Conservation (phyloP, 352 stramenopile genomes). For the Globisporangium barbulae region DNA sequence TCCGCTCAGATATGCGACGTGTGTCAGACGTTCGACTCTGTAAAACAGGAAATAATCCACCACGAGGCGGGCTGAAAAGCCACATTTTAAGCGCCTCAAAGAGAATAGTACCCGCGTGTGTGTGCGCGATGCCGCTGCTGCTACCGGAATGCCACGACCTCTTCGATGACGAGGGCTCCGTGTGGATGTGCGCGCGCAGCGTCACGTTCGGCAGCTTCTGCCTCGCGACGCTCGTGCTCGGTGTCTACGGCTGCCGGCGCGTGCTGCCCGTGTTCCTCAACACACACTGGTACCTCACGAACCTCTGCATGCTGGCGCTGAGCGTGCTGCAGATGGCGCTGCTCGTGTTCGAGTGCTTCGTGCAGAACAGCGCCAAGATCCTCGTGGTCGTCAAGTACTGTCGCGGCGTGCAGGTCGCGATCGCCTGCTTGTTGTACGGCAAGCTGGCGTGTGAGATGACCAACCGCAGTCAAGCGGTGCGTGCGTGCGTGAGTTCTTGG, state of each 20-base stretch:
- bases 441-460: slow-evolving; percentile 63
- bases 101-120: neutral
- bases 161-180: slow-evolving; percentile 23
- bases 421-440: slow-evolving; percentile 68
- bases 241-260: slow-evolving; percentile 38
- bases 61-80: neutral
- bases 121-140: slow-evolving; percentile 19
- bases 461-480: slow-evolving; percentile 35
- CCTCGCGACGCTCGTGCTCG: slow-evolving; percentile 43
- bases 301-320: slow-evolving; percentile 59
- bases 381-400: slow-evolving; percentile 75
- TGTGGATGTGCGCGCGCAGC: slow-evolving; percentile 59
- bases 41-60: neutral
- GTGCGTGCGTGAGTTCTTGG: neutral
- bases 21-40: neutral
- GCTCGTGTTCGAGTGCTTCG: slow-evolving; percentile 59
- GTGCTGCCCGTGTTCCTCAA: slow-evolving; percentile 58
- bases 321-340: slow-evolving; percentile 61
- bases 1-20: too few species aligned
- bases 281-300: slow-evolving; percentile 55
- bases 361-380: slow-evolving; percentile 52
- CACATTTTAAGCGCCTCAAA: neutral
- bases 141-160: slow-evolving; percentile 55
- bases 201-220: slow-evolving; percentile 57
- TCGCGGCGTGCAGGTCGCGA: slow-evolving; percentile 58